Evolutionary conservation across 2,329 filamentous ascomycete genomes (phyloP).

Genomic region (Colletotrichum endophyticum): DNA sequence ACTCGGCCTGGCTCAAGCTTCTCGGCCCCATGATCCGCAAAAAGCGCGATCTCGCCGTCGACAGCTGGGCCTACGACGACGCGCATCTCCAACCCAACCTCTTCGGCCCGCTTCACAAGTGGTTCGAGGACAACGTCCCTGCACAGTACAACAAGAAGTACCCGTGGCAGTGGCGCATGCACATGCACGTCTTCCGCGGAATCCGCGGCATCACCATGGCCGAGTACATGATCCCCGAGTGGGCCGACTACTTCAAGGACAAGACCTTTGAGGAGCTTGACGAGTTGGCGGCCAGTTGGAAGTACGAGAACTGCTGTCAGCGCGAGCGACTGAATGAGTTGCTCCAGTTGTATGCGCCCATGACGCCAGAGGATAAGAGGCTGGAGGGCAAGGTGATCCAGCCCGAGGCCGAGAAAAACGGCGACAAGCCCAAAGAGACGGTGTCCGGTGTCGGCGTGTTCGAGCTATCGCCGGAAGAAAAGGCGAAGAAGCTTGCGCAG

Average conservation of each 20-base stretch:
- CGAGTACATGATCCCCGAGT: constrained; percentile 49
- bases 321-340: constrained; percentile 49
- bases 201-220: constrained; percentile 35
- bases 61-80: constrained; percentile 53
- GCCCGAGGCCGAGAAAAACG: constrained; percentile 1
- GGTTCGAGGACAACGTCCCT: constrained; percentile 27
- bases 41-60: constrained; percentile 54
- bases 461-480: constrained; percentile 30
- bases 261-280: constrained; percentile 48
- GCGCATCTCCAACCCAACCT: constrained; percentile 34
- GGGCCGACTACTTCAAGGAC: constrained; percentile 48
- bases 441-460: constrained; percentile 32
- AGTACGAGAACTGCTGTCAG: constrained; percentile 55
- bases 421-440: constrained; percentile 16
- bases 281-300: constrained; percentile 51
- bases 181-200: constrained; percentile 27
- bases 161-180: constrained; percentile 28
- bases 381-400: constrained; percentile 32
- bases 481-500: constrained; percentile 19
- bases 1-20: constrained; percentile 50
- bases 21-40: constrained; percentile 57
- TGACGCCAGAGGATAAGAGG: constrained; percentile 25
- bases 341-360: constrained; percentile 24
- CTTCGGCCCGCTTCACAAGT: constrained; percentile 24
- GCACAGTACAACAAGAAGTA: constrained; percentile 26